A percentile compares a stretch with the other conserved stretches of the same genome.
phyloP scores from a whole-genome alignment of 805 yeast species.

The Yamadazyma kitorensis region DNA sequence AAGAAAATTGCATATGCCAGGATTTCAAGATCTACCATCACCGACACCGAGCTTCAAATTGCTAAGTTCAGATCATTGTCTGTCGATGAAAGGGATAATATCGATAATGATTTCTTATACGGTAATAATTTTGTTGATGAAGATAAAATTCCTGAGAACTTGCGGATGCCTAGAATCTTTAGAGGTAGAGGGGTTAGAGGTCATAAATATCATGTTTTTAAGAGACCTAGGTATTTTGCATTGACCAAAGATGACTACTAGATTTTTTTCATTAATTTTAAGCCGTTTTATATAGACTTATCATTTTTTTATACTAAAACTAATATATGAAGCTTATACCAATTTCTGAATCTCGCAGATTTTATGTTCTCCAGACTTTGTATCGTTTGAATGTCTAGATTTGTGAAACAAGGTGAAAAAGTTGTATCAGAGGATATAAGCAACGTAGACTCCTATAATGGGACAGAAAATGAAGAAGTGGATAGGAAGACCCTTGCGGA shows the following conservation, averaged over 20 bases:
- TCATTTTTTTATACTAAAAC: no score
- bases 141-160: conserved; percentile 52
- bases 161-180: conserved; percentile 76
- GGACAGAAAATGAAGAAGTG: conserved; percentile 14
- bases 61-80: conserved; percentile 77
- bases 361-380: no score
- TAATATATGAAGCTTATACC: no score
- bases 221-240: conserved; percentile 84
- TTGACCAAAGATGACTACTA: no score
- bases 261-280: no score
- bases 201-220: conserved; percentile 91
- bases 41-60: conserved; percentile 95
- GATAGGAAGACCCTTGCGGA: conserved; percentile 40
- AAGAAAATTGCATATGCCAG: conserved; percentile 92
- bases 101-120: conserved; percentile 42
- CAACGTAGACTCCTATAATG: not conserved
- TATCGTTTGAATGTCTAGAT: not conserved
- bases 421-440: not conserved
- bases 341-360: no score
- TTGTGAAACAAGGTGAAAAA: not conserved
- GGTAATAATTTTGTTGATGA: conserved; percentile 58
- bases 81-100: conserved; percentile 29
- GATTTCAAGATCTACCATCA: conserved; percentile 86
- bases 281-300: no score
- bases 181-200: conserved; percentile 92